Conservation (phyloP, 306 rosid genomes). For the Trichosanthes truncata region DNA sequence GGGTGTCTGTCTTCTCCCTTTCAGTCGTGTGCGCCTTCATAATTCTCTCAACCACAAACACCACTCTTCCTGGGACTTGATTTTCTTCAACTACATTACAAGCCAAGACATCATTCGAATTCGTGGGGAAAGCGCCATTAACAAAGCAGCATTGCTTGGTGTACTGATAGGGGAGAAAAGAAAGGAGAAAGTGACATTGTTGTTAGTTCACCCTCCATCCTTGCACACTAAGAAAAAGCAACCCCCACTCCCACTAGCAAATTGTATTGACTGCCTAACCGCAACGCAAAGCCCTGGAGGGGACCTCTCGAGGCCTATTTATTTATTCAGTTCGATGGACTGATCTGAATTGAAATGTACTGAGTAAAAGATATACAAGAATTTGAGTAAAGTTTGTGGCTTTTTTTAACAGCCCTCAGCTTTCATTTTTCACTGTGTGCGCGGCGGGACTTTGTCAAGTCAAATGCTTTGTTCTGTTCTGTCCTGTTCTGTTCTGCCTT, state of each 20-base stretch:
- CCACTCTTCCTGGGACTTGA: constrained; percentile 57
- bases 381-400: not conserved
- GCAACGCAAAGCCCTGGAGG: not conserved
- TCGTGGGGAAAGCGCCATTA: not conserved
- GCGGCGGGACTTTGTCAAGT: not conserved
- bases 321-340: not conserved
- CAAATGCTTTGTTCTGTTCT: not conserved
- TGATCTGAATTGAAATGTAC: not conserved
- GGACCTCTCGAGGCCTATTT: not conserved
- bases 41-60: constrained; percentile 74
- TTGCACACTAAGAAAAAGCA: not conserved
- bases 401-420: not conserved
- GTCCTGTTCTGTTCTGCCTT: not conserved
- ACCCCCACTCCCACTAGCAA: not conserved
- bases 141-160: not conserved
- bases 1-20: constrained; percentile 88
- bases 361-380: not conserved
- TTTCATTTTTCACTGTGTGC: not conserved
- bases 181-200: not conserved
- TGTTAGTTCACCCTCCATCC: not conserved
- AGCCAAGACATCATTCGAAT: not conserved
- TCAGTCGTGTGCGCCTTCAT: constrained; percentile 93
- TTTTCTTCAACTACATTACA: not conserved
- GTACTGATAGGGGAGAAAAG: not conserved
- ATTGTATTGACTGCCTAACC: constrained; percentile 1